phyloP scores from a whole-genome alignment of 169 alveolate genomes.

The Plasmodium coatneyi region DNA sequence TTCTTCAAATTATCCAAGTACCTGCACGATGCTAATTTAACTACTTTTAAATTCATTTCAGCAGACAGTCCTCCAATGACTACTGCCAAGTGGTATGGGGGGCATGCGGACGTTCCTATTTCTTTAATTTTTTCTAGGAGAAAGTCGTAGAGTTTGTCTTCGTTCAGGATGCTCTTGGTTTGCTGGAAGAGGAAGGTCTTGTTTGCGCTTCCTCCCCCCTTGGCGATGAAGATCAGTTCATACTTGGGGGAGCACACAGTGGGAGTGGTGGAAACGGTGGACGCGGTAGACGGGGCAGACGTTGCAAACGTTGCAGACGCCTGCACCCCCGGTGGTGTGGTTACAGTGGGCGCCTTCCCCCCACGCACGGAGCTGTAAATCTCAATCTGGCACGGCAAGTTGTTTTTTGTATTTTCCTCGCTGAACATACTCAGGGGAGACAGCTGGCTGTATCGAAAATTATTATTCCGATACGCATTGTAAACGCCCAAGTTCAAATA shows the following conservation, averaged over 20 bases:
- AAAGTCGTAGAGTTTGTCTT: constrained; percentile 79
- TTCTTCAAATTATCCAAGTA: constrained; percentile 87
- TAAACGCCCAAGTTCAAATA: constrained; percentile 87
- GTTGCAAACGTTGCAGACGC: neutral
- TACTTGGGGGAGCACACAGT: constrained; percentile 78
- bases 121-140: constrained; percentile 83
- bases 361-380: constrained; percentile 54
- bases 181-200: constrained; percentile 90
- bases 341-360: neutral
- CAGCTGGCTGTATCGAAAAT: constrained; percentile 88
- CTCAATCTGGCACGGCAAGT: constrained; percentile 91
- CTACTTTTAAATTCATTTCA: constrained; percentile 90
- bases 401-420: constrained; percentile 90
- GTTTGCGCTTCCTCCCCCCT: constrained; percentile 93
- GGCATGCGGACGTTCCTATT: constrained; percentile 93
- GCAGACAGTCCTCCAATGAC: constrained; percentile 92
- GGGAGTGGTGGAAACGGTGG: neutral
- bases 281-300: neutral
- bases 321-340: neutral
- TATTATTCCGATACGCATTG: constrained; percentile 86
- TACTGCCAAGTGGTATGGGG: constrained; percentile 92
- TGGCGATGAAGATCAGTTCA: constrained; percentile 88
- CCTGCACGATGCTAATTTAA: constrained; percentile 89
- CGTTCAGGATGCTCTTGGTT: constrained; percentile 87
- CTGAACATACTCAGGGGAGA: constrained; percentile 90